Conservation (phyloP, 1,139 yeast genomes). For the Yamadazyma buinensis region DNA sequence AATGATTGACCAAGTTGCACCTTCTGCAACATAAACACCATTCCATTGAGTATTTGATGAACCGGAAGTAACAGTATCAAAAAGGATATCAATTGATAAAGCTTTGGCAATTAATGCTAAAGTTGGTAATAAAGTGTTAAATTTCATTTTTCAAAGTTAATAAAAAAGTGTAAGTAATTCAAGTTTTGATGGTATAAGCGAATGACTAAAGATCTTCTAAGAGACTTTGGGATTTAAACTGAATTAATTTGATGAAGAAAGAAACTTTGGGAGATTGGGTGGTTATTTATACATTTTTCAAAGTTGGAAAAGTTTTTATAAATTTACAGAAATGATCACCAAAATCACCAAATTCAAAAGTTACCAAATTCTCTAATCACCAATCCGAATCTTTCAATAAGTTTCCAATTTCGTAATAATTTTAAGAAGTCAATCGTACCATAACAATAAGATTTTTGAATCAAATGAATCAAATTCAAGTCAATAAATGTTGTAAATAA, state of each 20-base stretch:
- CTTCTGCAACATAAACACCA: conserved; percentile 23
- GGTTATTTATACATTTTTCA: neutral
- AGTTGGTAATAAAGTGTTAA: conserved; percentile 13
- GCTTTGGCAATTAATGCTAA: conserved; percentile 16
- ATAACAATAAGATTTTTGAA: too few relatives aligned
- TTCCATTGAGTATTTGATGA: conserved; percentile 20
- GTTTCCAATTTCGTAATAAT: too few relatives aligned
- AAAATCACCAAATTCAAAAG: too few relatives aligned
- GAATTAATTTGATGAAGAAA: neutral
- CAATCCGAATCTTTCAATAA: too few relatives aligned
- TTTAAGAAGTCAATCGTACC: too few relatives aligned
- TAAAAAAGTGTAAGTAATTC: neutral
- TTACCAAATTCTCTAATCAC: too few relatives aligned
- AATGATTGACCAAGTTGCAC: conserved; percentile 28
- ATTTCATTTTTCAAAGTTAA: conserved; percentile 10
- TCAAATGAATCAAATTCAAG: too few relatives aligned
- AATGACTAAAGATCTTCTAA: conserved; percentile 4
- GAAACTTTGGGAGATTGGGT: conserved; percentile 2
- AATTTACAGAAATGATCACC: too few relatives aligned
- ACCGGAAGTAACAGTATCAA: conserved; percentile 17
- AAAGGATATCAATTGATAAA: conserved; percentile 12
- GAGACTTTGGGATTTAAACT: neutral
- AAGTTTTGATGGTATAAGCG: conserved; percentile 4
- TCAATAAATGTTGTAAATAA: too few relatives aligned
- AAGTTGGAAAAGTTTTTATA: neutral